phyloP scores from a whole-genome alignment of 78 protist genomes.

The Bodo saltans region DNA sequence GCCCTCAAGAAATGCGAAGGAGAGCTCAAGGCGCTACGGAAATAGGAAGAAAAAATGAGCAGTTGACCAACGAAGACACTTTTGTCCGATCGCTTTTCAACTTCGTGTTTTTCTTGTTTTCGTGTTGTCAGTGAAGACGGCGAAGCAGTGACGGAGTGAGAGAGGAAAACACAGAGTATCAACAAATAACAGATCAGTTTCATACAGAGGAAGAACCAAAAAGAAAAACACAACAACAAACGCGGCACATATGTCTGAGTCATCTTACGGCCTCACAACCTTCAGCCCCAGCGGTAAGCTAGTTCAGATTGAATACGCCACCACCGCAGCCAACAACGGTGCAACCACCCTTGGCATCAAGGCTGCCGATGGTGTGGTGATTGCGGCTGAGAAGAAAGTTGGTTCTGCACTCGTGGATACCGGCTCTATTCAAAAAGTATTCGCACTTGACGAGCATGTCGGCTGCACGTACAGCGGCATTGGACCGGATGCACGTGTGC shows the following conservation, averaged over 20 bases:
- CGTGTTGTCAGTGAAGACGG: no score
- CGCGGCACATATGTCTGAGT: conserved; percentile 25
- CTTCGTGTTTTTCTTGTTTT: no score
- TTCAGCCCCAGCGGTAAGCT: conserved; percentile 98
- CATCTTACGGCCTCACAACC: conserved; percentile 90
- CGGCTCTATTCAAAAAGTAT: conserved; percentile 69
- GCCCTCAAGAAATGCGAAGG: no score
- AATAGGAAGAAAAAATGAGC: no score
- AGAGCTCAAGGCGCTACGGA: no score
- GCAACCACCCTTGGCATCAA: conserved; percentile 94
- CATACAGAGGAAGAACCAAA: neutral
- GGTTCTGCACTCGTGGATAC: conserved; percentile 81
- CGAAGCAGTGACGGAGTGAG: no score
- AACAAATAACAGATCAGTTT: neutral
- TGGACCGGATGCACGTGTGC: conserved; percentile 90
- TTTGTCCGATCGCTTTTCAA: no score
- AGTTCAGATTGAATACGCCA: conserved; percentile 98
- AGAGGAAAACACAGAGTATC: neutral
- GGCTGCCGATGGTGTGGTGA: conserved; percentile 94
- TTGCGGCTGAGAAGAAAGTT: conserved; percentile 95
- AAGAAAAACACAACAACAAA: neutral
- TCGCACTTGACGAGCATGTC: conserved; percentile 39
- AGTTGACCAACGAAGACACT: no score
- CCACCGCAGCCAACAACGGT: conserved; percentile 86
- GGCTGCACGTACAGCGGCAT: conserved; percentile 95